Evolutionary conservation across 768 basidiomycete species (phyloP).

Genomic region (Leccinellum rugosiceps): DNA sequence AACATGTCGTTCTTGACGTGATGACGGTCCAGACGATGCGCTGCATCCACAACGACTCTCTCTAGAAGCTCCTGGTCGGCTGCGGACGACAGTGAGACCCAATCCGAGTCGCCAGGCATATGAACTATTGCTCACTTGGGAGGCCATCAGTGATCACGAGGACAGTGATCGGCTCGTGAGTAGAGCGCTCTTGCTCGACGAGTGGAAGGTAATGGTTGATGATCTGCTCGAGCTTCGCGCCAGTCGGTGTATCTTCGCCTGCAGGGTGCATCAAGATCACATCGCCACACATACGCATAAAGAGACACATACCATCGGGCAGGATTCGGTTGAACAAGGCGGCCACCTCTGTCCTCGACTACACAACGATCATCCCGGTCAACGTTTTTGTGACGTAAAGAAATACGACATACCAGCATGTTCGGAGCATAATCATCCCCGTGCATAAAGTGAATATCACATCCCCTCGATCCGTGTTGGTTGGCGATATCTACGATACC

Average conservation of each 20-base stretch:
- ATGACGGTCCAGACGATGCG: constrained; percentile 38
- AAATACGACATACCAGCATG: constrained; percentile 18
- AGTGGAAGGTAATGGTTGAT: constrained; percentile 35
- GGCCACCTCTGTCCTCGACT: constrained; percentile 23
- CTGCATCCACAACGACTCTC: constrained; percentile 34
- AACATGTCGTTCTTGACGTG: constrained; percentile 37
- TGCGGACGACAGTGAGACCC: constrained; percentile 1
- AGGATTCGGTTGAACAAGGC: constrained; percentile 24
- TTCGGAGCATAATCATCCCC: constrained; percentile 26
- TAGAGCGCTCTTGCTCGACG: constrained; percentile 26
- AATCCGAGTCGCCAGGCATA: neutral
- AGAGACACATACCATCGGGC: constrained; percentile 20
- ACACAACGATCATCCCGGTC: neutral
- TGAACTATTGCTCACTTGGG: constrained; percentile 32
- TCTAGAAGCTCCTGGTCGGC: constrained; percentile 29
- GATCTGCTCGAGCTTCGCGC: constrained; percentile 36
- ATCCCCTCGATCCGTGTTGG: constrained; percentile 36
- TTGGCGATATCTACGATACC: constrained; percentile 38
- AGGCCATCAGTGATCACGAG: constrained; percentile 40
- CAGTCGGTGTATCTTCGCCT: constrained; percentile 38
- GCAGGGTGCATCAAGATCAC: neutral
- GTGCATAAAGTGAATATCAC: constrained; percentile 45
- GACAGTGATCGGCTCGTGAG: constrained; percentile 35
- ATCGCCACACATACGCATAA: neutral
- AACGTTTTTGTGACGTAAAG: neutral